These are phyloP conservation scores for Sedum album DNA, from an alignment of 164 flowering plant species.

Conservation along the genomic window DNA sequence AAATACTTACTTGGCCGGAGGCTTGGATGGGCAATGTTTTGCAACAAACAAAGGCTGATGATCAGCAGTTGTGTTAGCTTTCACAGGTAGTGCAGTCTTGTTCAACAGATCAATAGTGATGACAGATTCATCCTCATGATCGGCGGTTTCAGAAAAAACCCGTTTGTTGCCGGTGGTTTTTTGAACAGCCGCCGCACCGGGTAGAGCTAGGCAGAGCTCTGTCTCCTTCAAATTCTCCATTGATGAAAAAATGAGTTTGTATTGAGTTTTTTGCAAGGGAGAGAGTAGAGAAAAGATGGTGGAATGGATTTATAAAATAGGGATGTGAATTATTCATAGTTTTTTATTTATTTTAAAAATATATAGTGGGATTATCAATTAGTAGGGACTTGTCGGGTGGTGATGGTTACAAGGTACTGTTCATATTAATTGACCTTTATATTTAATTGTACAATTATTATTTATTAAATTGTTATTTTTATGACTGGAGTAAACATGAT, in stretches of 20 bases:
- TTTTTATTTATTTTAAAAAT: not conserved
- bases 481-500: no score
- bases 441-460: not conserved
- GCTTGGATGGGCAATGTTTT: slow-evolving; percentile 5
- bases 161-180: not conserved
- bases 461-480: no score
- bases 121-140: not conserved
- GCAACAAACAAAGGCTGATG: no score
- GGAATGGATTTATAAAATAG: not conserved
- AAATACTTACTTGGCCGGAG: slow-evolving; percentile 3
- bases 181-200: not conserved
- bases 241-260: not conserved
- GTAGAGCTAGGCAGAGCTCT: slow-evolving; percentile 4
- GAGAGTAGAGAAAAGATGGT: not conserved
- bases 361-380: not conserved
- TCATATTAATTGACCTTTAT: not conserved
- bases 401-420: not conserved
- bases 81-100: not conserved
- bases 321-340: not conserved
- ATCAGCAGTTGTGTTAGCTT: not conserved
- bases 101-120: not conserved
- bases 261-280: not conserved
- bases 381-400: slow-evolving; percentile 4
- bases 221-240: slow-evolving; percentile 9
- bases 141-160: not conserved